Percentiles rank a stretch among this genome's conserved stretches.
Conservation (phyloP, 805 yeast genomes). For the Kazachstania viticola region DNA sequence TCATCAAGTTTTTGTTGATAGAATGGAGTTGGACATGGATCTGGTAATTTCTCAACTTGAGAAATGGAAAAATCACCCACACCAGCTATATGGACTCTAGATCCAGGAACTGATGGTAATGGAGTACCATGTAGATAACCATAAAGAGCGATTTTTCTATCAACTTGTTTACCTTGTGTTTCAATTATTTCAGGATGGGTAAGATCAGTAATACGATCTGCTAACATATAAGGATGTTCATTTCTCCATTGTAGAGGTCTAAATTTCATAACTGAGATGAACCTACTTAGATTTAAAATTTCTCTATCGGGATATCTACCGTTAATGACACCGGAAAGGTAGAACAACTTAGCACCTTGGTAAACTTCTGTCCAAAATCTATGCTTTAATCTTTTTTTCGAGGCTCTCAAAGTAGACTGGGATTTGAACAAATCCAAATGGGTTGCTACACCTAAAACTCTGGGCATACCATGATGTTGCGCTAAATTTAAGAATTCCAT, state of each 20-base stretch:
- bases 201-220: constrained; percentile 85
- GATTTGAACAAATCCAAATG: constrained; percentile 90
- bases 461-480: constrained; percentile 98
- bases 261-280: constrained; percentile 94
- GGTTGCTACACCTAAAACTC: constrained; percentile 89
- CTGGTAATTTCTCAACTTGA: constrained; percentile 81
- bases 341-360: constrained; percentile 93
- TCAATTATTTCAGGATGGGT: constrained; percentile 84
- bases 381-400: constrained; percentile 83
- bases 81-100: constrained; percentile 88
- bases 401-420: constrained; percentile 77
- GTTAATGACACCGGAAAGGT: constrained; percentile 87
- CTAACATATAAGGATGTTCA: constrained; percentile 89
- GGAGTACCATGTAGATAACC: constrained; percentile 96
- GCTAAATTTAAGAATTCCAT: constrained; percentile 96
- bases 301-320: constrained; percentile 98
- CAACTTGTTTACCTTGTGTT: constrained; percentile 61
- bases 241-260: constrained; percentile 99
- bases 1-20: constrained; percentile 81
- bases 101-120: constrained; percentile 44
- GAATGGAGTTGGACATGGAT: constrained; percentile 97
- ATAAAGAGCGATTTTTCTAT: constrained; percentile 80
- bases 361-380: constrained; percentile 99
- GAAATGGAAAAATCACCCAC: constrained; percentile 78
- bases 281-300: constrained; percentile 79